A percentile compares a stretch with the other conserved stretches of the same genome.
Conservation (phyloP, 2,329 filamentous ascomycete species). For the Thielaviopsis musarum region DNA sequence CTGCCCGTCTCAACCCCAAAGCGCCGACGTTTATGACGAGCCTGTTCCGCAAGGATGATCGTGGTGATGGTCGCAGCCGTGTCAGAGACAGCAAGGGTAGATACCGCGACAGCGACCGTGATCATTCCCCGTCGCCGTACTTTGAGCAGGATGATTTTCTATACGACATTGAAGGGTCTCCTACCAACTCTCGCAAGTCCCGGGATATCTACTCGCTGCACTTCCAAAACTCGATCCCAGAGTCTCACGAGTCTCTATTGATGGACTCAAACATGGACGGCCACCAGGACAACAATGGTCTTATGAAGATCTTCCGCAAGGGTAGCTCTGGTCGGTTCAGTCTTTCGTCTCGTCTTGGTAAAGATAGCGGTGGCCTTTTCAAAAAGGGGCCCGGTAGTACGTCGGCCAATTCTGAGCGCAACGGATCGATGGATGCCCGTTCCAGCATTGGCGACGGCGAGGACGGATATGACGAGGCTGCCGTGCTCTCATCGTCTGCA, state of each 20-base stretch:
- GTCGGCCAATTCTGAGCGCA: slow-evolving; percentile 37
- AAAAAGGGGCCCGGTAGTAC: slow-evolving; percentile 43
- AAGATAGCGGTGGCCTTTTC: slow-evolving; percentile 34
- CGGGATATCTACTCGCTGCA: slow-evolving; percentile 40
- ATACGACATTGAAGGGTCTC: slow-evolving; percentile 26
- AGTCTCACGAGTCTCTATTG: slow-evolving; percentile 41
- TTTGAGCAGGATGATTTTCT: slow-evolving; percentile 13
- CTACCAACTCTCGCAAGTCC: slow-evolving; percentile 35
- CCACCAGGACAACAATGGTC: slow-evolving; percentile 39
- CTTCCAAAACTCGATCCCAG: slow-evolving; percentile 40
- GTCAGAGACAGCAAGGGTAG: slow-evolving; percentile 20
- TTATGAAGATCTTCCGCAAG: slow-evolving; percentile 46
- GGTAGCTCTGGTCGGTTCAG: slow-evolving; percentile 50
- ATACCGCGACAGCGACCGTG: slow-evolving; percentile 13
- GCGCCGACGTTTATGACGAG: slow-evolving; percentile 74
- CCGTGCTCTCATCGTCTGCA: slow-evolving; percentile 11
- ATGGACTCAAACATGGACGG: slow-evolving; percentile 30
- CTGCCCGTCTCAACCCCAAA: slow-evolving; percentile 61
- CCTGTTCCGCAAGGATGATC: slow-evolving; percentile 35
- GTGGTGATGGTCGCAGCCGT: slow-evolving; percentile 16
- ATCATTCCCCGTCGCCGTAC: neutral
- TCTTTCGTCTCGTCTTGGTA: slow-evolving; percentile 38
- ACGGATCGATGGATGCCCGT: slow-evolving; percentile 32
- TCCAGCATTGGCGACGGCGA: slow-evolving; percentile 41
- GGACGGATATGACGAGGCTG: slow-evolving; percentile 30